Conservation (phyloP, 1,284 basidiomycete species). For the Leccinum pallidistipes region DNA sequence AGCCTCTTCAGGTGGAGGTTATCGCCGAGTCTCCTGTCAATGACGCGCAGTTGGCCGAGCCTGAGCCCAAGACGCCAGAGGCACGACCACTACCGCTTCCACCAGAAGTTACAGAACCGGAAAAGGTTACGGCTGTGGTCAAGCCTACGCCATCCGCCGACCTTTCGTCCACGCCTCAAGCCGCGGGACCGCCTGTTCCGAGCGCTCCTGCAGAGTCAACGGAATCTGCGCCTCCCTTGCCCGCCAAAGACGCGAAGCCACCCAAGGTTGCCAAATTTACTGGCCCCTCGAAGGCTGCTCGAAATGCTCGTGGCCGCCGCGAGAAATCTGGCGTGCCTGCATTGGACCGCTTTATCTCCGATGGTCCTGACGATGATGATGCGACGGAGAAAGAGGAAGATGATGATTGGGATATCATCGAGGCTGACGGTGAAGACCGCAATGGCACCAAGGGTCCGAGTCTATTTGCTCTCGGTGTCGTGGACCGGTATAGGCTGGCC, state of each 20-base stretch:
- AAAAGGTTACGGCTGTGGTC: conserved; percentile 10
- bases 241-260: conserved; percentile 32
- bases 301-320: conserved; percentile 43
- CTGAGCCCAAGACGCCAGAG: conserved; percentile 74
- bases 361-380: conserved; percentile 52
- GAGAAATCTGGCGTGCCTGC: conserved; percentile 80
- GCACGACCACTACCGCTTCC: conserved; percentile 52
- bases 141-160: conserved; percentile 26
- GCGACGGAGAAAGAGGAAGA: conserved; percentile 64
- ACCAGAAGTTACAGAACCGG: conserved; percentile 30
- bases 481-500: conserved; percentile 75
- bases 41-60: conserved; percentile 38
- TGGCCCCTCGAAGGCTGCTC: conserved; percentile 24
- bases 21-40: conserved; percentile 26
- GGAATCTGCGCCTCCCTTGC: conserved; percentile 28
- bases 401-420: conserved; percentile 87
- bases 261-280: conserved; percentile 33
- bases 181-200: conserved; percentile 12
- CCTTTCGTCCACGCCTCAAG: conserved; percentile 15
- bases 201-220: conserved; percentile 6
- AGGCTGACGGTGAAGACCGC: conserved; percentile 73
- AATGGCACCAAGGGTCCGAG: conserved; percentile 76
- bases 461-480: conserved; percentile 80
- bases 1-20: conserved; percentile 25
- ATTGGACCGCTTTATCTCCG: conserved; percentile 65